These are phyloP conservation scores for Kernera saxatilis DNA, from an alignment of 345 rosid species.

Conservation along the genomic window DNA sequence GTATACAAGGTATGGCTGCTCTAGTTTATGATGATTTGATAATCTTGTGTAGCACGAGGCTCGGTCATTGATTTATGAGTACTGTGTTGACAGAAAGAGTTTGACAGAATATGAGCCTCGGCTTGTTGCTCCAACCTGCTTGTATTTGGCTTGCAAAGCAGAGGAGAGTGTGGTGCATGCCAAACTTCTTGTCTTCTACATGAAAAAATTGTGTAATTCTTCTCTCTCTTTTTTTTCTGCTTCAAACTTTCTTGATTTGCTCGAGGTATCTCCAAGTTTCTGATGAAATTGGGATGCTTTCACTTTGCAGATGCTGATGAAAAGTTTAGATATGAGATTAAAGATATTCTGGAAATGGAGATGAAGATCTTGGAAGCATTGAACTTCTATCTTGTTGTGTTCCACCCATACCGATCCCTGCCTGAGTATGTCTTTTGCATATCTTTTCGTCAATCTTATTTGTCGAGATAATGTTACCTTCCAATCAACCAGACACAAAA, in stretches of 20 bases:
- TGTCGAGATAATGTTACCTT: too few species aligned
- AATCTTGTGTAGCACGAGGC: neutral
- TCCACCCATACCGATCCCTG: slow-evolving; percentile 86
- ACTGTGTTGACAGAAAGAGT: slow-evolving; percentile 56
- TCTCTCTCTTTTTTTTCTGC: slow-evolving; percentile 2
- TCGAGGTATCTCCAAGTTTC: neutral
- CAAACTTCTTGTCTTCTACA: slow-evolving; percentile 63
- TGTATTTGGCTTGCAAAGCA: slow-evolving; percentile 95
- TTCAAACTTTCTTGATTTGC: neutral
- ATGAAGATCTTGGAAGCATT: slow-evolving; percentile 96
- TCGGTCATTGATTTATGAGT: neutral
- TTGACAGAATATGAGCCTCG: slow-evolving; percentile 91
- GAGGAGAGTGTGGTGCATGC: slow-evolving; percentile 98
- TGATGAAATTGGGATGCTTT: slow-evolving; percentile 19
- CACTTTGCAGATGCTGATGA: slow-evolving; percentile 68
- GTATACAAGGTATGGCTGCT: slow-evolving; percentile 58
- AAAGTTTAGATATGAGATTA: slow-evolving; percentile 68
- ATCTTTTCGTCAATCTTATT: too few species aligned
- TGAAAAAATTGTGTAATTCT: slow-evolving; percentile 56
- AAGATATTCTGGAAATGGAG: slow-evolving; percentile 96
- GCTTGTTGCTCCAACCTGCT: slow-evolving; percentile 90
- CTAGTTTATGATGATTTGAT: neutral
- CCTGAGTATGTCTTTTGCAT: slow-evolving; percentile 51
- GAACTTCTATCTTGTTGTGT: slow-evolving; percentile 85
- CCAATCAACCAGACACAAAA: neutral